A percentile compares a stretch with the other conserved stretches of the same genome.
These are phyloP conservation scores for Penicillium brasilianum DNA, from an alignment of 2,329 filamentous ascomycete genomes.

Conservation along the genomic window DNA sequence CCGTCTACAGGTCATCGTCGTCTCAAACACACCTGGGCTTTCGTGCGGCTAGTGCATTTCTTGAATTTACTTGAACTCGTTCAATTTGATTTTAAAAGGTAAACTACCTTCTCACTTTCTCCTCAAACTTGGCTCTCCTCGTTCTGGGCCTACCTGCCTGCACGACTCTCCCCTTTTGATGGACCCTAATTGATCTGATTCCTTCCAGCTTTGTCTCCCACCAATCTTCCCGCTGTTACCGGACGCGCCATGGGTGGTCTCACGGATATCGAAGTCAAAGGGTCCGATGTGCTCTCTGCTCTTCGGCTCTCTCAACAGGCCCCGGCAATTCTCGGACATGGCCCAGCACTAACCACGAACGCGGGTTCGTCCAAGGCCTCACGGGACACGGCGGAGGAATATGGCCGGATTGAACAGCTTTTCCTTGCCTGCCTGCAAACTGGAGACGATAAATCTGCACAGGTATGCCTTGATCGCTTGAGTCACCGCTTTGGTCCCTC, in stretches of 20 bases:
- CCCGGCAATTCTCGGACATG: constrained; percentile 44
- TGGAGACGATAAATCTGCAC: constrained; percentile 79
- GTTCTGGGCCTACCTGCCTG: not conserved
- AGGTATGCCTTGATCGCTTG: constrained; percentile 74
- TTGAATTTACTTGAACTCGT: not conserved
- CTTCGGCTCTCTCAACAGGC: constrained; percentile 51
- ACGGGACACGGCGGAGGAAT: constrained; percentile 76
- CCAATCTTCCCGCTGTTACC: not conserved
- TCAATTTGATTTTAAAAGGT: not conserved
- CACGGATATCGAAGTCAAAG: constrained; percentile 28
- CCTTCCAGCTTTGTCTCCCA: not conserved
- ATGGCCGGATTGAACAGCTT: constrained; percentile 85
- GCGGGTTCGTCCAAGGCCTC: constrained; percentile 59
- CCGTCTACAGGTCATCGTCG: not conserved
- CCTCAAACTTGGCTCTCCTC: not conserved
- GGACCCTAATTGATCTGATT: constrained; percentile 1
- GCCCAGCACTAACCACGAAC: constrained; percentile 55
- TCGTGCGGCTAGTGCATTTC: not conserved
- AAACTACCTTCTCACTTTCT: not conserved
- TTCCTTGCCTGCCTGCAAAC: constrained; percentile 82
- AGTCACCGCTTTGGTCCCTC: constrained; percentile 77
- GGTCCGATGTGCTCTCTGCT: constrained; percentile 53
- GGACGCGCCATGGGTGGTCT: constrained; percentile 19
- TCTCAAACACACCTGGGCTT: not conserved
- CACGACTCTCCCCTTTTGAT: not conserved